phyloP scores from a whole-genome alignment of 768 basidiomycete genomes.

The Lactifluus hygrophoroides region DNA sequence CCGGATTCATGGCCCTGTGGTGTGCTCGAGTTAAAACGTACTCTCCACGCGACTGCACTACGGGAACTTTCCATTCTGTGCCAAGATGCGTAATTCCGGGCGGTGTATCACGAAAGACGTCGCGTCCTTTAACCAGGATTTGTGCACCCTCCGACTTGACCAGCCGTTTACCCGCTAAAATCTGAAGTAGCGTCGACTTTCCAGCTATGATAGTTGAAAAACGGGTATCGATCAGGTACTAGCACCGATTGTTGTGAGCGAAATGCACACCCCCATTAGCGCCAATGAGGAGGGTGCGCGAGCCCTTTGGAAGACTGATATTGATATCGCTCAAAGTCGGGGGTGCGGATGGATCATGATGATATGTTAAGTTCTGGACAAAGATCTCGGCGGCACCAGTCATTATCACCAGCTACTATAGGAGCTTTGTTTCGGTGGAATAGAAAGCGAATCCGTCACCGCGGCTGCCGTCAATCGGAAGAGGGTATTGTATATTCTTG shows the following conservation, averaged over 20 bases:
- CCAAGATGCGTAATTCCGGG: slow-evolving; percentile 79
- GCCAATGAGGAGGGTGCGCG: slow-evolving; percentile 80
- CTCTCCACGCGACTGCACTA: neutral
- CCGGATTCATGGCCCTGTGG: slow-evolving; percentile 89
- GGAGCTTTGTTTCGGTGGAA: neutral
- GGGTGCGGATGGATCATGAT: slow-evolving; percentile 34
- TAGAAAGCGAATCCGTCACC: neutral
- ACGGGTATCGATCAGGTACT: neutral
- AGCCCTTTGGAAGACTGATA: slow-evolving; percentile 61
- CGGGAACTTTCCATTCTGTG: slow-evolving; percentile 75
- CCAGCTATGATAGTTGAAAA: slow-evolving; percentile 49
- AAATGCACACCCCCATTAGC: slow-evolving; percentile 78
- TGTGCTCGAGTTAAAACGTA: neutral
- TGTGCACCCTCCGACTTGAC: slow-evolving; percentile 44
- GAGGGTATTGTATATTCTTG: neutral
- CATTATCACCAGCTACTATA: neutral
- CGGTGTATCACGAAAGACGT: slow-evolving; percentile 87
- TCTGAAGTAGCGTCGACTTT: slow-evolving; percentile 92
- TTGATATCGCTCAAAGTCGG: slow-evolving; percentile 58
- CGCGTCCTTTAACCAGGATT: slow-evolving; percentile 65
- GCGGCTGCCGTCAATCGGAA: neutral
- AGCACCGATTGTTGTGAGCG: neutral
- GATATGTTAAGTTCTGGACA: slow-evolving; percentile 45
- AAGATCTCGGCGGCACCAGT: slow-evolving; percentile 27
- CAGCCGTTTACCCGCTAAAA: slow-evolving; percentile 86